Conservation (phyloP, 768 basidiomycete species). For the Tricholoma saponaceum region DNA sequence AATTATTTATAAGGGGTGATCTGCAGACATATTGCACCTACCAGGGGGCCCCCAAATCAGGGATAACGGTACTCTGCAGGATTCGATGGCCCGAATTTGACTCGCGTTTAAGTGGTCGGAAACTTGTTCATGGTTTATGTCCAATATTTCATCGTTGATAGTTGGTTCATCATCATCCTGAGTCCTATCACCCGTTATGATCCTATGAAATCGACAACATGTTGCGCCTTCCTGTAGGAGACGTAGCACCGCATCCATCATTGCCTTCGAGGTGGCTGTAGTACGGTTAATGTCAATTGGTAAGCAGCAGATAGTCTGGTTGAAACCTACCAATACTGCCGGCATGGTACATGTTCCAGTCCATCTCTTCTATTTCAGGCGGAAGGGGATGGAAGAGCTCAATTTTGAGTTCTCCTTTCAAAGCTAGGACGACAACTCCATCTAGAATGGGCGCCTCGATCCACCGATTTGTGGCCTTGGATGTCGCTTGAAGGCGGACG, state of each 20-base stretch:
- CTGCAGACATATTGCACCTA: constrained; percentile 13
- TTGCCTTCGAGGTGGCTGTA: constrained; percentile 57
- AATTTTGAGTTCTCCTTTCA: constrained; percentile 51
- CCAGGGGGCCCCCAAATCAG: constrained; percentile 73
- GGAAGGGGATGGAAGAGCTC: constrained; percentile 54
- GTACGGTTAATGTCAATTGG: not conserved
- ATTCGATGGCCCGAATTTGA: constrained; percentile 46
- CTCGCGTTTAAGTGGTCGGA: constrained; percentile 45
- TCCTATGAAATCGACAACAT: constrained; percentile 46
- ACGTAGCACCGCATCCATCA: constrained; percentile 57
- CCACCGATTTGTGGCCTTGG: constrained; percentile 48
- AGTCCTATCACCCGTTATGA: constrained; percentile 35
- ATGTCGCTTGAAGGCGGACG: constrained; percentile 57
- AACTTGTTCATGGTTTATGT: not conserved
- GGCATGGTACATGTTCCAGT: constrained; percentile 63
- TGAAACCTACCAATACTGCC: constrained; percentile 49
- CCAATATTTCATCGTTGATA: not conserved
- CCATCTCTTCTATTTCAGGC: constrained; percentile 54
- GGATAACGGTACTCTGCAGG: constrained; percentile 41
- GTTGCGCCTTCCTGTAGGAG: constrained; percentile 38
- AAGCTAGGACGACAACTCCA: constrained; percentile 52
- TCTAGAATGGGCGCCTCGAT: constrained; percentile 46
- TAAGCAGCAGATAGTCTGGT: not conserved
- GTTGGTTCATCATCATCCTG: constrained; percentile 1
- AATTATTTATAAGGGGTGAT: not conserved